Evolutionary conservation across 331 rosid species (phyloP).

Genomic region (Stylosanthes scabra): DNA sequence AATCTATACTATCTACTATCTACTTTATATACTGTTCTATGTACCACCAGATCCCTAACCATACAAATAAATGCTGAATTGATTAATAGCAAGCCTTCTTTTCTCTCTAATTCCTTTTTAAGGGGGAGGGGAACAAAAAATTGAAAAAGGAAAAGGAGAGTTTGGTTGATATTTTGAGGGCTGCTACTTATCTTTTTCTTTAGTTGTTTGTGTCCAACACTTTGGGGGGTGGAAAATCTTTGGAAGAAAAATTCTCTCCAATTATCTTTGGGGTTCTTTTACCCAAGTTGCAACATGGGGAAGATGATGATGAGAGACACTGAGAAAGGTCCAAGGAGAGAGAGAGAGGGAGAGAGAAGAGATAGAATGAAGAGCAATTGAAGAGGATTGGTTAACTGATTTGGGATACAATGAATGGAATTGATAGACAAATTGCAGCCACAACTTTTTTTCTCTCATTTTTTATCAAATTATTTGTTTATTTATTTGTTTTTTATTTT

Average conservation of each 20-base stretch:
- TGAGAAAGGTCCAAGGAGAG: conserved; percentile 35
- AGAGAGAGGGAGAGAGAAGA: conserved; percentile 14
- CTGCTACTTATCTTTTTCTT: conserved; percentile 37
- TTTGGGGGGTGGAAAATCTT: conserved; percentile 15
- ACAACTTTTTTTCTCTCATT: conserved; percentile 44
- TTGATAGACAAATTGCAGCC: conserved; percentile 66
- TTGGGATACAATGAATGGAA: conserved; percentile 60
- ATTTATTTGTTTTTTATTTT: conserved; percentile 36
- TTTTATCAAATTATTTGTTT: conserved; percentile 9
- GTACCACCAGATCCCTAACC: conserved; percentile 30
- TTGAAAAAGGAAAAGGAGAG: not conserved
- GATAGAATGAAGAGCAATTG: conserved; percentile 28
- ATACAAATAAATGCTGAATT: not conserved
- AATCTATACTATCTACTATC: conserved; percentile 29
- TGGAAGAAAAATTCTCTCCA: no score
- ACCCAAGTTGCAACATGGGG: conserved; percentile 50
- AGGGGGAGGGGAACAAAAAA: no score
- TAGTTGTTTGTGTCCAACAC: not conserved
- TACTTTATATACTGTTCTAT: conserved; percentile 28
- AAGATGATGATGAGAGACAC: conserved; percentile 18
- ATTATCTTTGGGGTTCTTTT: conserved; percentile 21
- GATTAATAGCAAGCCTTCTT: conserved; percentile 4
- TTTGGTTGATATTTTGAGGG: conserved; percentile 19
- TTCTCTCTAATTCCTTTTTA: conserved; percentile 7
- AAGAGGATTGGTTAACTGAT: conserved; percentile 55